A percentile compares a stretch with the other conserved stretches of the same genome.
Evolutionary conservation across 257 asterid genomes (phyloP).

Genomic region (Salvia splendens): DNA sequence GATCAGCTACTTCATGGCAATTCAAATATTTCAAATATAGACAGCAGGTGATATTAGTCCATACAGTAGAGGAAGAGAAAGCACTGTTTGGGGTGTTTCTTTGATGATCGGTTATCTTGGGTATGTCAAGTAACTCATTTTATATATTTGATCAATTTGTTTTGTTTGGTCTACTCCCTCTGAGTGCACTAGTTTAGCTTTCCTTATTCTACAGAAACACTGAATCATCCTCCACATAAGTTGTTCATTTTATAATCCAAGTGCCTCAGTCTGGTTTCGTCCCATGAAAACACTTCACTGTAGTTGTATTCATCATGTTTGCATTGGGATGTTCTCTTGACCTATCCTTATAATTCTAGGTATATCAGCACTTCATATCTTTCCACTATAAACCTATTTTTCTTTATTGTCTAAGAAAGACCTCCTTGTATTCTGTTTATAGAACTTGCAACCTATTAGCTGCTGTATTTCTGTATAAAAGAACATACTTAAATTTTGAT

Average conservation of each 20-base stretch:
- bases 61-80: constrained; percentile 78
- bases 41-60: constrained; percentile 84
- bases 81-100: constrained; percentile 98
- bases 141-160: constrained; percentile 15
- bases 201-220: background rate
- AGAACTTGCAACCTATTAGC: constrained; percentile 9
- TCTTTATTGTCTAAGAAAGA: background rate
- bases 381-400: background rate
- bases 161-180: background rate
- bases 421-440: constrained; percentile 18
- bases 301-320: background rate
- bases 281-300: background rate
- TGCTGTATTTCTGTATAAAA: constrained; percentile 3
- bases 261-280: constrained; percentile 2
- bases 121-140: constrained; percentile 47
- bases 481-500: constrained; percentile 14
- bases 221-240: background rate
- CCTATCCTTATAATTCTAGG: constrained; percentile 6
- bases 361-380: constrained; percentile 13
- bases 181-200: background rate
- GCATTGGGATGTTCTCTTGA: background rate
- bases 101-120: constrained; percentile 98
- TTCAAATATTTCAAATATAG: constrained; percentile 47
- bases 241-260: background rate
- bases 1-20: constrained; percentile 20